Evolutionary conservation across 2,329 filamentous ascomycete species (phyloP).

Genomic region (Penicillium expansum): DNA sequence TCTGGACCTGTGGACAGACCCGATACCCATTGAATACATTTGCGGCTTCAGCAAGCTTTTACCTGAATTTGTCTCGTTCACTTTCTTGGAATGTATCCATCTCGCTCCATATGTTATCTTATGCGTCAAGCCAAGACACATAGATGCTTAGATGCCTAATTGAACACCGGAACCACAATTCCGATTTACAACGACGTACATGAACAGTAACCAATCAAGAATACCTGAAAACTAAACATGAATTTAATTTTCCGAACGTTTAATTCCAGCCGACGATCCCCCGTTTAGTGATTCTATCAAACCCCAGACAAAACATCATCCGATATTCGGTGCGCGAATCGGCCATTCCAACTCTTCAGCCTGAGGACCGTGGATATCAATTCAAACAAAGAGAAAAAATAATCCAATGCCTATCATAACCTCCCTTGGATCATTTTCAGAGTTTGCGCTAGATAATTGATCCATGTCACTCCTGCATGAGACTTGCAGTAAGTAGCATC

Average conservation of each 20-base stretch:
- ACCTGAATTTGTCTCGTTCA: neutral
- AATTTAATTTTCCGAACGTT: neutral
- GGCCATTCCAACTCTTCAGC: slow-evolving; percentile 13
- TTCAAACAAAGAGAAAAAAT: neutral
- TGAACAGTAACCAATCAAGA: neutral
- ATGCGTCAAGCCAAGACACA: neutral
- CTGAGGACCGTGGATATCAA: neutral
- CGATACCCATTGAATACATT: slow-evolving; percentile 15
- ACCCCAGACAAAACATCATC: slow-evolving; percentile 10
- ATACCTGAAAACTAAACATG: neutral
- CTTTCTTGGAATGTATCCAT: neutral
- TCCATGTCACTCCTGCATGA: neutral
- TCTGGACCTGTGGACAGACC: slow-evolving; percentile 9
- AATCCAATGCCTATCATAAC: neutral
- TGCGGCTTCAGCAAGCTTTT: neutral
- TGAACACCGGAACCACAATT: neutral
- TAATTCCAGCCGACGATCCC: neutral
- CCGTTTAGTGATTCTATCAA: neutral
- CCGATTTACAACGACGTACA: neutral
- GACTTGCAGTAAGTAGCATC: neutral
- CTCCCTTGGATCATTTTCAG: neutral
- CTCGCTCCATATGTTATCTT: neutral
- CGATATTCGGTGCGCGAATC: slow-evolving; percentile 23
- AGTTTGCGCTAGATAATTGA: neutral
- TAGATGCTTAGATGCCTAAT: neutral